Percentiles rank a stretch among this genome's conserved stretches.
These are phyloP conservation scores for Musa itinerans DNA, from an alignment of 176 grass and related monocot genomes.

Conservation along the genomic window DNA sequence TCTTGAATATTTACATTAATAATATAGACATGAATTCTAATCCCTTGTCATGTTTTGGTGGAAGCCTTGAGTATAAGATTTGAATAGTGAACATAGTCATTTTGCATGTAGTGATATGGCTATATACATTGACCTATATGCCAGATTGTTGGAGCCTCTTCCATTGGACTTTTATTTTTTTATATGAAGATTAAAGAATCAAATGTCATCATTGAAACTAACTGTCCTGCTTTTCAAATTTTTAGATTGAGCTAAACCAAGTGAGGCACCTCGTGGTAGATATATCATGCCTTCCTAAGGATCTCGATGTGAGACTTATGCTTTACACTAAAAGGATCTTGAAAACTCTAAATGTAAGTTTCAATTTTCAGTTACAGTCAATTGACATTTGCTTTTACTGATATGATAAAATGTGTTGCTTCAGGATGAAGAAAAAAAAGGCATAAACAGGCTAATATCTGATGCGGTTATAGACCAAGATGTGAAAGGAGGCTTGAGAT, in stretches of 20 bases:
- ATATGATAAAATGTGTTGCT: conserved; percentile 20
- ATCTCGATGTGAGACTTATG: conserved; percentile 67
- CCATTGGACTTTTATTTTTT: too few relatives aligned
- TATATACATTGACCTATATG: too few relatives aligned
- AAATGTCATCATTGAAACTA: too few relatives aligned
- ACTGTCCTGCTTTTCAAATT: not conserved
- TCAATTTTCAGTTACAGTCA: not conserved
- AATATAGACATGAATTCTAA: too few relatives aligned
- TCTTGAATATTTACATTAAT: too few relatives aligned
- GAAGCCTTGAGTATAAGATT: too few relatives aligned
- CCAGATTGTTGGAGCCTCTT: too few relatives aligned
- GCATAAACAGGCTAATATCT: conserved; percentile 40
- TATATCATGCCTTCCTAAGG: conserved; percentile 56
- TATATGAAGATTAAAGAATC: too few relatives aligned
- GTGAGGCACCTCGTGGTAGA: conserved; percentile 61
- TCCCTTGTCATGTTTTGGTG: too few relatives aligned
- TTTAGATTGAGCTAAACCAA: conserved; percentile 57
- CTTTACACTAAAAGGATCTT: conserved; percentile 38
- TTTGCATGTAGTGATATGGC: too few relatives aligned
- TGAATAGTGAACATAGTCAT: too few relatives aligned
- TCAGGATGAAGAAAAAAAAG: conserved; percentile 42
- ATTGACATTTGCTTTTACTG: conserved; percentile 4
- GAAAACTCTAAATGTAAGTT: conserved; percentile 55
- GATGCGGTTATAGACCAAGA: conserved; percentile 49
- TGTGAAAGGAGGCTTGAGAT: conserved; percentile 74